Percentiles rank a stretch among this genome's conserved stretches.
Conservation (phyloP, 2,329 filamentous ascomycete species). For the Pseudodiploospora longispora region DNA sequence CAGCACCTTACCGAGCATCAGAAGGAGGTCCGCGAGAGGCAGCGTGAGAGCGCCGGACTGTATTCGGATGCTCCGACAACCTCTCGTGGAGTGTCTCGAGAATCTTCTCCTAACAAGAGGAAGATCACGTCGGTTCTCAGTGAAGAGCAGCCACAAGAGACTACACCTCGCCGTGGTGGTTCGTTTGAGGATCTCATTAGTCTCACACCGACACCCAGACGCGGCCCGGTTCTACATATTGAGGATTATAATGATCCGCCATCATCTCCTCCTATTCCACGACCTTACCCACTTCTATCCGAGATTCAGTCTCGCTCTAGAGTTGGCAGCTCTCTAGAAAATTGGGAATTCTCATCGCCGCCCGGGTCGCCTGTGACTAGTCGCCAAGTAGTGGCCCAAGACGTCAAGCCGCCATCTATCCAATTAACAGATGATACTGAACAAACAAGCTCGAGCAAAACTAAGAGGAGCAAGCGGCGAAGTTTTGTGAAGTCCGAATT, state of each 20-base stretch:
- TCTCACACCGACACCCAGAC: conserved; percentile 53
- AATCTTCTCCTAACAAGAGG: too few species aligned
- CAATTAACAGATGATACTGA: conserved; percentile 6
- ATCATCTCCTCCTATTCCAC: conserved; percentile 50
- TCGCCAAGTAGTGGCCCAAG: conserved; percentile 16
- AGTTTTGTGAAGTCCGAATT: conserved; percentile 1
- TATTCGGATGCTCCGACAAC: conserved; percentile 62
- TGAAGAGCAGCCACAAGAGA: conserved; percentile 24
- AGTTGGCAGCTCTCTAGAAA: conserved; percentile 21
- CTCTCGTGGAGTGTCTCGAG: conserved; percentile 11
- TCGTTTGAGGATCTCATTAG: conserved; percentile 45
- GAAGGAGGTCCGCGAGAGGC: conserved; percentile 66
- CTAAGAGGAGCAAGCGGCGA: not conserved
- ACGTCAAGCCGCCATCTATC: conserved; percentile 10
- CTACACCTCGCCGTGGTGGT: conserved; percentile 36
- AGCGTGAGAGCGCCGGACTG: conserved; percentile 56
- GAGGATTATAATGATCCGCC: conserved; percentile 46
- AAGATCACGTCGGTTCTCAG: not conserved
- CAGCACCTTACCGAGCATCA: conserved; percentile 74
- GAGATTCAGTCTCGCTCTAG: conserved; percentile 44
- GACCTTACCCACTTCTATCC: conserved; percentile 42
- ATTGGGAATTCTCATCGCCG: conserved; percentile 52
- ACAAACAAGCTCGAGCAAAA: conserved; percentile 12
- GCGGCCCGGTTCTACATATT: conserved; percentile 42
- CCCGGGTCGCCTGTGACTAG: conserved; percentile 40